Conservation (phyloP, 2,329 filamentous ascomycete species). For the Trichoderma arundinaceum region DNA sequence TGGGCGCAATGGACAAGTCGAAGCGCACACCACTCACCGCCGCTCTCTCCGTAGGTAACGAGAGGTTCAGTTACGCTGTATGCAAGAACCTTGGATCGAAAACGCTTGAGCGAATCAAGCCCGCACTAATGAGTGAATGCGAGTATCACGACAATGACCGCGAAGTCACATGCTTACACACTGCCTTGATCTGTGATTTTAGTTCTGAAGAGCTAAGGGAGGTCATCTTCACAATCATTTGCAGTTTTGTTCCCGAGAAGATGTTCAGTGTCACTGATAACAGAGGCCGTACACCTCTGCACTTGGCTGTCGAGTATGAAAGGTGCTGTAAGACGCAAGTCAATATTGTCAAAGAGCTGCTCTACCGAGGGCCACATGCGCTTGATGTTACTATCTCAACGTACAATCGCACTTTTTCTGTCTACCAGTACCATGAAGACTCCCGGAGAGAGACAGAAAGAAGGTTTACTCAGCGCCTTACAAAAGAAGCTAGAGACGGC, state of each 20-base stretch:
- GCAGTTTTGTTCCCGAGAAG: conserved; percentile 3
- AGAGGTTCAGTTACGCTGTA: neutral
- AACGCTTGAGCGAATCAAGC: conserved; percentile 2
- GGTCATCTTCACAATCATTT: conserved; percentile 7
- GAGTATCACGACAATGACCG: neutral
- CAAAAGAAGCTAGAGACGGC: neutral
- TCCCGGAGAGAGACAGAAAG: neutral
- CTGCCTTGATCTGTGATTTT: neutral
- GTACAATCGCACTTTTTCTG: neutral
- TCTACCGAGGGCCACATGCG: neutral
- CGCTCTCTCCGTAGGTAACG: conserved; percentile 6
- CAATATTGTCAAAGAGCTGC: conserved; percentile 13
- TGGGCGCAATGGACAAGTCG: conserved; percentile 6
- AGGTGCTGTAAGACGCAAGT: conserved; percentile 12
- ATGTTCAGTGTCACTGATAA: conserved; percentile 4
- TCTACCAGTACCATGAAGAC: conserved; percentile 17
- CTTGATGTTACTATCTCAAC: neutral
- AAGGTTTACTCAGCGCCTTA: neutral
- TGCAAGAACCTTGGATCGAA: neutral
- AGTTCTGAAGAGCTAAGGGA: neutral
- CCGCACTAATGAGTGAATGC: conserved; percentile 5
- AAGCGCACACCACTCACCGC: conserved; percentile 8
- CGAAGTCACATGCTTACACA: conserved; percentile 6
- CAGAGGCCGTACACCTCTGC: conserved; percentile 5
- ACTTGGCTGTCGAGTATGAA: conserved; percentile 19